These are phyloP conservation scores for Wickerhamia fluorescens DNA, from an alignment of 805 yeast genomes.

Conservation along the genomic window DNA sequence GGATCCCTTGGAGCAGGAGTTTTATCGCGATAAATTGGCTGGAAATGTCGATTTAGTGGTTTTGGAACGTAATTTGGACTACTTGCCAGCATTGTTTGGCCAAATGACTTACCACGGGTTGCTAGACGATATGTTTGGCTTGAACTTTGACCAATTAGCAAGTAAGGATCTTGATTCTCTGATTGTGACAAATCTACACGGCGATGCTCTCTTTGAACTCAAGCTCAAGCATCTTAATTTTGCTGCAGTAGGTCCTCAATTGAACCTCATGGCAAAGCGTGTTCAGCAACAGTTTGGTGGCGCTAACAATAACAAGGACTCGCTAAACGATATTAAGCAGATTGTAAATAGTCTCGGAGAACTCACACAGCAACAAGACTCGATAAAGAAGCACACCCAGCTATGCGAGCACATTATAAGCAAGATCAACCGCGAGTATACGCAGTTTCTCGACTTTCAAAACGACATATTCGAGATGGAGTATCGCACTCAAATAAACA, in stretches of 20 bases:
- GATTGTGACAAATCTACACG: conserved; percentile 42
- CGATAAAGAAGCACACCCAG: conserved; percentile 64
- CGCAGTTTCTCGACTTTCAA: conserved; percentile 50
- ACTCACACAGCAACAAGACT: conserved; percentile 59
- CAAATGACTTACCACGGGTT: conserved; percentile 82
- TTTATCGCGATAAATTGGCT: conserved; percentile 26
- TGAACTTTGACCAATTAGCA: conserved; percentile 22
- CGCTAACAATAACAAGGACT: conserved; percentile 30
- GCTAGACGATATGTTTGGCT: conserved; percentile 61
- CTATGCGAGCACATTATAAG: conserved; percentile 61
- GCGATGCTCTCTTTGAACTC: conserved; percentile 43
- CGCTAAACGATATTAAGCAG: conserved; percentile 41
- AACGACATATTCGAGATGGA: conserved; percentile 55
- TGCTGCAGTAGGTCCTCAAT: conserved; percentile 65
- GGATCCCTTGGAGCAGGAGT: conserved; percentile 31
- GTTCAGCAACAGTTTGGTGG: conserved; percentile 63
- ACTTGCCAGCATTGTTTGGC: conserved; percentile 59
- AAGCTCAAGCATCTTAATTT: conserved; percentile 61
- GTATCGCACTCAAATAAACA: conserved; percentile 23
- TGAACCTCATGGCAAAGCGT: conserved; percentile 64
- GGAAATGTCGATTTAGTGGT: conserved; percentile 66
- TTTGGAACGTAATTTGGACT: conserved; percentile 72
- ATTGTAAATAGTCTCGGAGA: conserved; percentile 66
- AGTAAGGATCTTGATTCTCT: conserved; percentile 47
- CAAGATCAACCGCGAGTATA: conserved; percentile 37